These are phyloP conservation scores for Fraxinus platypoda DNA, from an alignment of 305 asterid genomes.

Conservation along the genomic window DNA sequence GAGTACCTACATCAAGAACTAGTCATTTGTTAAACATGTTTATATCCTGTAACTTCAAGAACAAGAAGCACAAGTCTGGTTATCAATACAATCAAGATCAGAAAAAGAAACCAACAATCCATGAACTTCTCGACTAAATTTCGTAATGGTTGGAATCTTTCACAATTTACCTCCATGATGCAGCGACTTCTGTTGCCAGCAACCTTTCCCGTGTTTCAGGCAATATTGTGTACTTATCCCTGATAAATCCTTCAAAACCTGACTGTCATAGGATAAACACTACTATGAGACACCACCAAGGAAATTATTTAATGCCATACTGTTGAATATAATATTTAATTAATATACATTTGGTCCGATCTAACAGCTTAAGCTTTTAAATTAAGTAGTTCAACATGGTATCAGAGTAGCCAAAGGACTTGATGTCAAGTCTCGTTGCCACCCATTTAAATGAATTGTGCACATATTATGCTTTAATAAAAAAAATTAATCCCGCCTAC, in stretches of 20 bases:
- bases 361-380: not conserved
- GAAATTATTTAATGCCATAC: conserved; percentile 5
- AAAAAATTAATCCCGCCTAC: not conserved
- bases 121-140: conserved; percentile 5
- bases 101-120: not conserved
- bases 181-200: conserved; percentile 90
- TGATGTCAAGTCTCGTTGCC: not conserved
- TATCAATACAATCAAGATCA: not conserved
- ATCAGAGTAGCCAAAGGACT: not conserved
- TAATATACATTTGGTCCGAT: not conserved
- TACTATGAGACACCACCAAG: conserved; percentile 24
- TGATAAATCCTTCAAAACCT: conserved; percentile 90
- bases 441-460: not conserved
- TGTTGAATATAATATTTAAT: not conserved
- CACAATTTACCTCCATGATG: conserved; percentile 72
- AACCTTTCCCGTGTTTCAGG: conserved; percentile 94
- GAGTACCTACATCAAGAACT: conserved; percentile 54
- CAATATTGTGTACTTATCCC: conserved; percentile 81
- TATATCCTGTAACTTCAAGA: conserved; percentile 4
- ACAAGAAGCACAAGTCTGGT: conserved; percentile 11
- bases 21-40: conserved; percentile 13
- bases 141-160: not conserved
- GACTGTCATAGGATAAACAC: conserved; percentile 52
- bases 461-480: not conserved
- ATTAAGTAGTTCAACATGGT: not conserved